Percentiles rank a stretch among this genome's conserved stretches.
These are phyloP conservation scores for Psilocybe tampanensis DNA, from an alignment of 768 basidiomycete genomes.

Conservation along the genomic window DNA sequence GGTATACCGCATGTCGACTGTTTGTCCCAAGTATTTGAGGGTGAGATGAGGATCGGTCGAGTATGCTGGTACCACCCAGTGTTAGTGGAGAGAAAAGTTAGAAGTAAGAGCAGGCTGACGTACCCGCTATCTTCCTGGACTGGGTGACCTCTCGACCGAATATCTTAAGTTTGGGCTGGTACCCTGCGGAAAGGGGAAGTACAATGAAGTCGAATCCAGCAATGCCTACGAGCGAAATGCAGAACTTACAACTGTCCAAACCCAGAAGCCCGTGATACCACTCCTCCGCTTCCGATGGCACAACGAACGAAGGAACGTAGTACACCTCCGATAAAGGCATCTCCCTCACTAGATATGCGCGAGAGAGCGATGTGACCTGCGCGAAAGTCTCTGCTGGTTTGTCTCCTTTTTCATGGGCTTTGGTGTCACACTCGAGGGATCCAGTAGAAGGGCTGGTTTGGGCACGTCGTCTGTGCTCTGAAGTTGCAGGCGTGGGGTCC, in stretches of 20 bases:
- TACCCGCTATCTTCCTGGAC: slow-evolving; percentile 35
- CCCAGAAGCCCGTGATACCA: slow-evolving; percentile 25
- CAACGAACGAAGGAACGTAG: slow-evolving; percentile 27
- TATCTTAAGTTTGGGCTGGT: slow-evolving; percentile 30
- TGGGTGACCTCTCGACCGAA: slow-evolving; percentile 28
- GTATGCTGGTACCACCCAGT: too few species aligned
- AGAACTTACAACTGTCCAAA: slow-evolving; percentile 15
- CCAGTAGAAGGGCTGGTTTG: too few species aligned
- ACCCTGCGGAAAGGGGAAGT: slow-evolving; percentile 18
- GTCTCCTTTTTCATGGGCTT: too few species aligned
- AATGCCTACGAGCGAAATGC: background rate
- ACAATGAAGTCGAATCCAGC: background rate
- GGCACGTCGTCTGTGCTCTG: too few species aligned
- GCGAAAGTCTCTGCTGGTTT: background rate
- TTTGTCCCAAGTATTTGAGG: slow-evolving; percentile 33
- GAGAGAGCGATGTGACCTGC: background rate
- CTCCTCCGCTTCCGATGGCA: slow-evolving; percentile 16
- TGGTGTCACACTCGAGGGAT: too few species aligned
- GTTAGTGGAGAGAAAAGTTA: too few species aligned
- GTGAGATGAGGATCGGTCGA: slow-evolving; percentile 26
- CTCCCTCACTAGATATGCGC: slow-evolving; percentile 22
- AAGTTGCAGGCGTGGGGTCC: too few species aligned
- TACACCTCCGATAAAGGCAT: slow-evolving; percentile 31
- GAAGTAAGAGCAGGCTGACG: background rate
- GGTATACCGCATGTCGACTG: slow-evolving; percentile 29